Conservation (phyloP, 352 stramenopile genomes). For the Pythium rhizo-oryzae region DNA sequence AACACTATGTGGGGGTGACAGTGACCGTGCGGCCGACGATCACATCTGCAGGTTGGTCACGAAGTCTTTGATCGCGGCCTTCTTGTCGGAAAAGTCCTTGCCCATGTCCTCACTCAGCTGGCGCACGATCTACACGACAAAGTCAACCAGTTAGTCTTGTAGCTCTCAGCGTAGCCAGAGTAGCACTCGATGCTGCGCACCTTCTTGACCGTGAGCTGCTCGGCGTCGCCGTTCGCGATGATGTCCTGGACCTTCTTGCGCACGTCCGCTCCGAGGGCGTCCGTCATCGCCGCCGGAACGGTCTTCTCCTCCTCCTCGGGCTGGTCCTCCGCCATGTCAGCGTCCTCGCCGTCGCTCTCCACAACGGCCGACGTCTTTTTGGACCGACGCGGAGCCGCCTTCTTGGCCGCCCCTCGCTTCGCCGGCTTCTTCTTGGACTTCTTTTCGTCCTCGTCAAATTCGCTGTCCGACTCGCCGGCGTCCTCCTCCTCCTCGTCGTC, state of each 20-base stretch:
- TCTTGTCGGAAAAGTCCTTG: slow-evolving; percentile 67
- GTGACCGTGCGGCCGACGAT: slow-evolving; percentile 3
- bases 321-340: slow-evolving; percentile 8
- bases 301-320: slow-evolving; percentile 6
- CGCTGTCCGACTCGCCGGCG: slow-evolving; percentile 52
- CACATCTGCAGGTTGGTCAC: slow-evolving; percentile 48
- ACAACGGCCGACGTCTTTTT: slow-evolving; percentile 29
- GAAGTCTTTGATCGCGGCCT: slow-evolving; percentile 84
- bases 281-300: neutral
- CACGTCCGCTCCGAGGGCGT: slow-evolving; percentile 48
- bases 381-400: slow-evolving; percentile 3
- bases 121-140: slow-evolving; percentile 57
- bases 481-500: slow-evolving; percentile 36
- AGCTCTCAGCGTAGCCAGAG: too few relatives aligned
- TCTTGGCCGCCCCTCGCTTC: slow-evolving; percentile 19
- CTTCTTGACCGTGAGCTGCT: slow-evolving; percentile 87
- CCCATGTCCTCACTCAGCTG: slow-evolving; percentile 69
- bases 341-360: slow-evolving; percentile 27
- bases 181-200: slow-evolving; percentile 29
- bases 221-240: slow-evolving; percentile 71
- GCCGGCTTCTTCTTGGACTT: slow-evolving; percentile 33
- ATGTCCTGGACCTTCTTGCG: slow-evolving; percentile 77
- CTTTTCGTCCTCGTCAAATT: slow-evolving; percentile 62
- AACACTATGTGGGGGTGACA: slow-evolving; percentile 13
- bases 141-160: neutral